Evolutionary conservation across 2,329 filamentous ascomycete genomes (phyloP).

Genomic region (Teratosphaeria zuluensis): DNA sequence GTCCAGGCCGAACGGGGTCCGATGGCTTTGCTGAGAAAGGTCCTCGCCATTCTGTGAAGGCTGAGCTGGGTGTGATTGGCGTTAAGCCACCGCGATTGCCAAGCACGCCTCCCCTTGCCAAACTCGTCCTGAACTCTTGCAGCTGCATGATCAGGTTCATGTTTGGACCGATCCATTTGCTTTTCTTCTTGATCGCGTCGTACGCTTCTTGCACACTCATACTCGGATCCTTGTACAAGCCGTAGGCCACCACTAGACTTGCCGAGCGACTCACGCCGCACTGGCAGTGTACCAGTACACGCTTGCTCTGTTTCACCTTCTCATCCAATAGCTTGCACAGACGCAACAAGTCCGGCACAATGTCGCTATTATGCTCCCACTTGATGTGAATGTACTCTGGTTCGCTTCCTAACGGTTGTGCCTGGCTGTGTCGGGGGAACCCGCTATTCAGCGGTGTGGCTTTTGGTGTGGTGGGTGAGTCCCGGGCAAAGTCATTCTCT

Average conservation of each 20-base stretch:
- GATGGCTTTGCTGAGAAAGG: constrained; percentile 15
- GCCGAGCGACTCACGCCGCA: constrained; percentile 79
- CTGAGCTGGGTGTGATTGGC: constrained; percentile 25
- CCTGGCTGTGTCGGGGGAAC: constrained; percentile 17
- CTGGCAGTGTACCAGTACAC: constrained; percentile 74
- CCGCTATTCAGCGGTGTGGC: constrained; percentile 36
- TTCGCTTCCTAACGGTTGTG: constrained; percentile 32
- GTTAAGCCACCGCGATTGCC: constrained; percentile 22
- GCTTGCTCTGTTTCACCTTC: constrained; percentile 62
- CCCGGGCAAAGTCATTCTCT: background rate
- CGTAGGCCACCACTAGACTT: constrained; percentile 78
- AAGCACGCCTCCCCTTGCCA: constrained; percentile 26
- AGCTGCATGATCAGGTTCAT: constrained; percentile 88
- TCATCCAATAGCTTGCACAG: constrained; percentile 70
- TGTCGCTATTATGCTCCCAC: constrained; percentile 85
- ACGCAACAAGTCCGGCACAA: constrained; percentile 63
- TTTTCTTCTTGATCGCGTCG: constrained; percentile 68
- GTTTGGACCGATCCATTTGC: constrained; percentile 81
- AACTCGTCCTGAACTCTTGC: constrained; percentile 59
- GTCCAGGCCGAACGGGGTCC: constrained; percentile 5
- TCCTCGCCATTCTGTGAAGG: constrained; percentile 23
- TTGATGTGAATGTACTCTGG: constrained; percentile 81
- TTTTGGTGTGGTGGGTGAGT: constrained; percentile 44
- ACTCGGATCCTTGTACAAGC: constrained; percentile 66
- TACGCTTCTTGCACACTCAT: constrained; percentile 76